Evolutionary conservation across 2,329 filamentous ascomycete genomes (phyloP).

Genomic region (Fusarium avenaceum): DNA sequence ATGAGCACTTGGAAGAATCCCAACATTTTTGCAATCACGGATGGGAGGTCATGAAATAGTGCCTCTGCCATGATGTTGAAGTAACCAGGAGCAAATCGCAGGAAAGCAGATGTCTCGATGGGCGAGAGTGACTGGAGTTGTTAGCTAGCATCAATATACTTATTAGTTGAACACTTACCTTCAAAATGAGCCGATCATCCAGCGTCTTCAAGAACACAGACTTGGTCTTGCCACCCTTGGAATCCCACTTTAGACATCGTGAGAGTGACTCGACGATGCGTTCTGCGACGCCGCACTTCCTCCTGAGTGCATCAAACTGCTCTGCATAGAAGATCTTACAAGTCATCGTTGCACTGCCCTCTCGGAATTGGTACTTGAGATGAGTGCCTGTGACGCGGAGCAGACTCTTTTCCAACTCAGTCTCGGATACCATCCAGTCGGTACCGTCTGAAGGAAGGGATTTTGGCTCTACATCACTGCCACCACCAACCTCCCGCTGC

Average conservation of each 20-base stretch:
- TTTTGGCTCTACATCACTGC: conserved; percentile 49
- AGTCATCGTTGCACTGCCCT: conserved; percentile 93
- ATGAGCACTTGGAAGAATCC: conserved; percentile 98
- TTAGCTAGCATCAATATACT: conserved; percentile 23
- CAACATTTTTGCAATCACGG: conserved; percentile 98
- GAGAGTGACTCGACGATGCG: conserved; percentile 96
- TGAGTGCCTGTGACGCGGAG: conserved; percentile 89
- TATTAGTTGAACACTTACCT: conserved; percentile 59
- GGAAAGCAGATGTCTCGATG: conserved; percentile 92
- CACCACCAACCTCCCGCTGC: conserved; percentile 55
- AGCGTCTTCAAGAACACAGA: conserved; percentile 97
- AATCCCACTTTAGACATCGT: conserved; percentile 97
- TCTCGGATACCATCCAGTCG: conserved; percentile 67
- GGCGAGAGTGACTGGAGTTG: conserved; percentile 79
- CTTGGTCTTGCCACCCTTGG: conserved; percentile 97
- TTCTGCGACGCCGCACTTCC: conserved; percentile 93
- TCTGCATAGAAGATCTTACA: conserved; percentile 99
- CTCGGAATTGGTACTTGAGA: conserved; percentile 94
- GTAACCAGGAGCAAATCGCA: conserved; percentile 95
- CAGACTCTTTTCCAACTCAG: conserved; percentile 86
- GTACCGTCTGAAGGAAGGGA: conserved; percentile 55
- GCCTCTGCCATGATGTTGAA: conserved; percentile 98
- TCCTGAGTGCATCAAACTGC: conserved; percentile 93
- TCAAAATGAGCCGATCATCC: conserved; percentile 93
- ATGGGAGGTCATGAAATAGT: conserved; percentile 93